Evolutionary conservation across 129 eudicot species (phyloP), one percentile per base, ranked within the genome.

Genomic region (Chrysanthemum lavandulifolium): DNA sequence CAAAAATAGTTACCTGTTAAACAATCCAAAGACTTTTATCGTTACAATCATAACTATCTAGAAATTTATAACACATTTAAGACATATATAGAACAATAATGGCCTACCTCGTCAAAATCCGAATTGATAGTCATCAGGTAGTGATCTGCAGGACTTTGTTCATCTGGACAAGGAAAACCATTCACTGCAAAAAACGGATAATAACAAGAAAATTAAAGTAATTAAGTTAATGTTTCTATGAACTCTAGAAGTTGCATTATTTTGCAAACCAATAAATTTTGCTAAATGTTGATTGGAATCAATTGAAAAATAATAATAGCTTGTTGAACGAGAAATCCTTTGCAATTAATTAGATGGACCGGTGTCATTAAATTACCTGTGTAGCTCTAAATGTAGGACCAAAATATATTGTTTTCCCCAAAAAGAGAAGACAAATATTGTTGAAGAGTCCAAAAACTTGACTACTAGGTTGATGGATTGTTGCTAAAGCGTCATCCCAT

Each of bases 401-500:
- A 68, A 83, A 88, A 76, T 85, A 88, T 29, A 88, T 23, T 7
- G 69, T 57, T 76, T 81, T 85, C 9, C 88, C 91, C 33, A 63
- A 61, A 49, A 88, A 88, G 19, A 88, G 82, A 61, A 88, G 91
- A 56, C 85, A 85, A 13, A 88, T 83, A 58, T 78, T 83, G 58
- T 81, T 70, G 50, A 88, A 75, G 12, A 88, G 91, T 61, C 75
- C 78, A 59, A 85, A 85, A 21, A 88, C 90, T 56, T 88, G 82
- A 63, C 84, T 82, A 53, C 77, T 83, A 8, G 96, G 90, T 27
- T 89, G 92, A 74, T 89, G 96, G 61, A 90, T 80, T 73, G 96
- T 84, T 54, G 89, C 87, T 57, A 87, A 40, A 72, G 85, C 86
- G 94, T 90, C 88, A 80, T 83, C 71, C 77, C 80, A 31, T 83